Conservation (phyloP, 768 basidiomycete genomes). For the Leccinum imitatum region DNA sequence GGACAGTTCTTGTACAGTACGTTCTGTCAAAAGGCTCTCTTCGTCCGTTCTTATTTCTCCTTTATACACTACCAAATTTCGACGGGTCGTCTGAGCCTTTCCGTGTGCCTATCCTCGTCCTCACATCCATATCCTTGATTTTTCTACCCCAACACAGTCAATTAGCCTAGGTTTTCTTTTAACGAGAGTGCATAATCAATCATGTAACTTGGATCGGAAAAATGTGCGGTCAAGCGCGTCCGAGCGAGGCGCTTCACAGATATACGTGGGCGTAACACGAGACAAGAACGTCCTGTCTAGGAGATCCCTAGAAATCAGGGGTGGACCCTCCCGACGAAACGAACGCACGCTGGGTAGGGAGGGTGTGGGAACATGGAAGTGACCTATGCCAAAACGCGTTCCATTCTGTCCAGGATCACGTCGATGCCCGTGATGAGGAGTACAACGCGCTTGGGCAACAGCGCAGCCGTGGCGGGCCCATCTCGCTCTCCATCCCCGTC, state of each 20-base stretch:
- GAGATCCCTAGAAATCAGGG: neutral
- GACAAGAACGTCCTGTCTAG: neutral
- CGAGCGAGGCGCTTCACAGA: neutral
- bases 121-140: constrained; percentile 2
- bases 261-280: neutral
- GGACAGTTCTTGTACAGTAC: constrained; percentile 25
- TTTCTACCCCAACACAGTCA: constrained; percentile 1
- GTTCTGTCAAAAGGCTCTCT: constrained; percentile 12
- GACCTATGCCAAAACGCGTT: constrained; percentile 42
- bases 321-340: neutral
- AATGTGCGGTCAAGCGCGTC: neutral
- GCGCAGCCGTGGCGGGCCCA: constrained; percentile 23
- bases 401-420: constrained; percentile 64
- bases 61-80: constrained; percentile 25
- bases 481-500: constrained; percentile 1
- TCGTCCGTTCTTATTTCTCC: constrained; percentile 33
- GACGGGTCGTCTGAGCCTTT: constrained; percentile 1
- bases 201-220: constrained; percentile 9
- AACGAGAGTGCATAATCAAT: constrained; percentile 16
- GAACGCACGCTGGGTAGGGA: neutral
- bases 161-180: constrained; percentile 20
- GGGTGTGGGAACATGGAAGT: neutral
- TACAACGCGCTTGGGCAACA: constrained; percentile 60
- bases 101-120: constrained; percentile 6
- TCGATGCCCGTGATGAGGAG: constrained; percentile 63